Conservation (phyloP, 495 filamentous ascomycete species). For the Daldinia vernicosa region DNA sequence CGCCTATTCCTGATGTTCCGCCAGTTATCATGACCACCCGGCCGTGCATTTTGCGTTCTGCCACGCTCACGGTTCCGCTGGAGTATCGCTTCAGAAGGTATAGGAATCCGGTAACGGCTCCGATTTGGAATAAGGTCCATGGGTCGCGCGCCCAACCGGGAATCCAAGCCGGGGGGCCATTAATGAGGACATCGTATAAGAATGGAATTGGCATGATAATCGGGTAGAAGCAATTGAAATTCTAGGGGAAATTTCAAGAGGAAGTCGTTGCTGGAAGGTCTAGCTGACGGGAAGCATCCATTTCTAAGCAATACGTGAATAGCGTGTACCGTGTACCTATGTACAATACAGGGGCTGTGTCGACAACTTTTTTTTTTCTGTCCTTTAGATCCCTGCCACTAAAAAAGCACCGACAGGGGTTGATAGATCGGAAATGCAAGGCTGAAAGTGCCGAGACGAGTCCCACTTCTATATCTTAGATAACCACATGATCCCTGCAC, state of each 20-base stretch:
- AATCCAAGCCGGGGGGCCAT: constrained; percentile 71
- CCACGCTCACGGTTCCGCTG: constrained; percentile 74
- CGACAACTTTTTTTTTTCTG: constrained; percentile 29
- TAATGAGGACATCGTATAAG: constrained; percentile 64
- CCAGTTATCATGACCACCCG: constrained; percentile 95
- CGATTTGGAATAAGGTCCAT: constrained; percentile 65
- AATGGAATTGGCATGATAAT: constrained; percentile 85
- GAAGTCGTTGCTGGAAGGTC: constrained; percentile 3
- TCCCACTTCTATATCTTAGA: constrained; percentile 1
- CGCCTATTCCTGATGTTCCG: constrained; percentile 93
- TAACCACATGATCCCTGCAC: not conserved
- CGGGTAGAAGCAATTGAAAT: constrained; percentile 77
- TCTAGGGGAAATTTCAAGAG: not conserved
- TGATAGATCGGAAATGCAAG: constrained; percentile 34
- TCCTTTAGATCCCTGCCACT: not conserved
- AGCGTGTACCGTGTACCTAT: not conserved
- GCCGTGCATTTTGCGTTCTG: constrained; percentile 89
- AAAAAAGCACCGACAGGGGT: constrained; percentile 19
- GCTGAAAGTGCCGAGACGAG: constrained; percentile 16
- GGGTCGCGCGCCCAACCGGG: constrained; percentile 62
- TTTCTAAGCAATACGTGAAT: constrained; percentile 9
- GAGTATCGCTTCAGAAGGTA: constrained; percentile 79
- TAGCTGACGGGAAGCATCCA: constrained; percentile 27
- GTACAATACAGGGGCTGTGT: constrained; percentile 29
- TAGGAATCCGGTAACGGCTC: constrained; percentile 67